Base-by-base conservation (phyloP, 768 basidiomycete genomes). In the Crassisporium funariophilum region DNA sequence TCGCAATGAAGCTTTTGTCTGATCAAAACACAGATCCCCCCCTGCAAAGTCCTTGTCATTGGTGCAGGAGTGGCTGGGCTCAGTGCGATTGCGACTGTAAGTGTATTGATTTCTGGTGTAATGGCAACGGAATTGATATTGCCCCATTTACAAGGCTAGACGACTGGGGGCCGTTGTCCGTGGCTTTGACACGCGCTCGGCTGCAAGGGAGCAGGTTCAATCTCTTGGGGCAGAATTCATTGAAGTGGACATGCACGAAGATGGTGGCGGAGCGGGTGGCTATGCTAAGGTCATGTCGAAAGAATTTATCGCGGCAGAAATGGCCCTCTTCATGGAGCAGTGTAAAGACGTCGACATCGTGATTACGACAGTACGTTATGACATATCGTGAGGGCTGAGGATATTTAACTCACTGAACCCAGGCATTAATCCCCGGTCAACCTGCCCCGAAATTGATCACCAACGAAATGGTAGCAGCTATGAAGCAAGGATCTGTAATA, bases 231-330 rank as follows among this genome's bases (percentile, higher is more conserved):
- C 91, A 8, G 91, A 94, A 63, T 93, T 93, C 56, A 64, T 94
- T n/a, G 90, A 92, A 63, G 89, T 94, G 10, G 60, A 75, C 20
- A 64, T 93, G 43, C 59, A 89, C 61, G 91, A 94, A 68, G 88
- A 91, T 54, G 91, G 91, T 12, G 81, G 83, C 21, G 91, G 84
- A 4, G 79, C 73, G 12, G 91, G 91, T 19, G 91, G 91, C 21
- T 94, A 94, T 58, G 91, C 90, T 17, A 93, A 92, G 67, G 81
- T 83, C 52, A 93, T 93, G 90, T 88, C 87, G 21, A 89, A 90
- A 69, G 88, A 89, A 63, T 93, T 91, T 62, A 83, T 91, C 47
- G 87, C 82, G 38, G 90, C 89, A 9, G 91, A 92, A 62, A 90
- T 92, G 90, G 82, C 84, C 0, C 74, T 94, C 35, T 93, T 94